phyloP scores from a whole-genome alignment of 495 filamentous ascomycete species.

The Talaromyces nanjingensis region DNA sequence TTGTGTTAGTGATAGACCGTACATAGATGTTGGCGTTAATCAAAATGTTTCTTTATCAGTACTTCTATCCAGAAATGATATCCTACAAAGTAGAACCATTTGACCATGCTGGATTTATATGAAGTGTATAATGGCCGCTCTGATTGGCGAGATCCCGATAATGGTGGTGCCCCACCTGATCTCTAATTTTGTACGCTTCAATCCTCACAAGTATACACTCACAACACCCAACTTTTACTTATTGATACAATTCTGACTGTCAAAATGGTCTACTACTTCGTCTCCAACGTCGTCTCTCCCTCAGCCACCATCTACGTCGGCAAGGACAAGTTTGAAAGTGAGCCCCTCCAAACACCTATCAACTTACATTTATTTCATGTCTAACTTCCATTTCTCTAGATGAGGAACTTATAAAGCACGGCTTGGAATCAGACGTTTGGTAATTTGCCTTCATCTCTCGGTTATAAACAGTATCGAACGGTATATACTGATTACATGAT shows the following conservation, averaged over 20 bases:
- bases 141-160: background rate
- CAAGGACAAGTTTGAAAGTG: constrained; percentile 99
- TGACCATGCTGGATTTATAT: too few species aligned
- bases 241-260: background rate
- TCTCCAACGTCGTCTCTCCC: constrained; percentile 69
- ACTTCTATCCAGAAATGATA: background rate
- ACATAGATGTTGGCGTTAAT: background rate
- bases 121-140: background rate
- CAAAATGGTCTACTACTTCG: constrained; percentile 94
- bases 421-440: constrained; percentile 95
- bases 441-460: constrained; percentile 26
- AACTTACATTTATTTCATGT: constrained; percentile 11
- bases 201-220: background rate
- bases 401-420: constrained; percentile 90
- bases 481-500: constrained; percentile 7
- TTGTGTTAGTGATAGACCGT: background rate
- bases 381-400: constrained; percentile 48
- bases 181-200: background rate
- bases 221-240: background rate
- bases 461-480: background rate
- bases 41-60: background rate
- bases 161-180: background rate
- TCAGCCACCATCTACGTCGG: constrained; percentile 87
- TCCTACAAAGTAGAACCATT: too few species aligned
- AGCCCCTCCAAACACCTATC: constrained; percentile 19